phyloP scores from a whole-genome alignment of 1,284 basidiomycete genomes.

The Vanrija pseudolonga region DNA sequence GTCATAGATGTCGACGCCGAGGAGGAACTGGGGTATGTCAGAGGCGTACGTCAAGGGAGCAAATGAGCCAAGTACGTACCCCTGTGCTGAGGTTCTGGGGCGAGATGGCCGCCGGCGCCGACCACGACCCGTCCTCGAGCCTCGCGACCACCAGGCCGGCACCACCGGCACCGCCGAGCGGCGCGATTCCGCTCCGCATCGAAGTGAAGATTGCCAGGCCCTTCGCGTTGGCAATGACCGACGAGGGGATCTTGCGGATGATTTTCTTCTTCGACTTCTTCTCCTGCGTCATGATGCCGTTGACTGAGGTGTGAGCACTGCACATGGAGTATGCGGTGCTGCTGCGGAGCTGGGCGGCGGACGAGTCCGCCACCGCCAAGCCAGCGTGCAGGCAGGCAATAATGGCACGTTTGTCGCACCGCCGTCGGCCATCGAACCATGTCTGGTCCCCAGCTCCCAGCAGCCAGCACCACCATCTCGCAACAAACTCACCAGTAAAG shows the following conservation, averaged over 20 bases:
- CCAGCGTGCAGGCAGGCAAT: too few relatives aligned
- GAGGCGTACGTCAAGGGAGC: too few relatives aligned
- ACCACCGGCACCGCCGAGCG: constrained; percentile 56
- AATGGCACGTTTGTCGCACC: not conserved
- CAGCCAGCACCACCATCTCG: not conserved
- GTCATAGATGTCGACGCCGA: constrained; percentile 53
- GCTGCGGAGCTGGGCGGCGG: too few relatives aligned
- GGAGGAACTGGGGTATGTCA: constrained; percentile 32
- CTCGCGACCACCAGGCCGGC: constrained; percentile 51
- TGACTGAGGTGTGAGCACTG: constrained; percentile 22
- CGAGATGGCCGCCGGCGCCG: constrained; percentile 52
- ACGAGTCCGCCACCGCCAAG: not conserved
- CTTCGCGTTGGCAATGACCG: constrained; percentile 51
- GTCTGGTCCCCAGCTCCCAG: too few relatives aligned
- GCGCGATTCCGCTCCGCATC: constrained; percentile 53
- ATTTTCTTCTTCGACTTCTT: constrained; percentile 49
- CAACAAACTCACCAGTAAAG: constrained; percentile 47
- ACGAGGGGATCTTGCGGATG: constrained; percentile 54
- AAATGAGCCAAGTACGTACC: constrained; percentile 11
- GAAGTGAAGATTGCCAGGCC: constrained; percentile 54
- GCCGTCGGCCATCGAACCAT: too few relatives aligned
- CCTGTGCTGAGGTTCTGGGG: constrained; percentile 54
- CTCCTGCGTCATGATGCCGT: constrained; percentile 36
- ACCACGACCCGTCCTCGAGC: constrained; percentile 54
- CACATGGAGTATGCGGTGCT: too few relatives aligned